Base-by-base conservation (phyloP, 345 rosid species). In the Syzygium jambos region DNA sequence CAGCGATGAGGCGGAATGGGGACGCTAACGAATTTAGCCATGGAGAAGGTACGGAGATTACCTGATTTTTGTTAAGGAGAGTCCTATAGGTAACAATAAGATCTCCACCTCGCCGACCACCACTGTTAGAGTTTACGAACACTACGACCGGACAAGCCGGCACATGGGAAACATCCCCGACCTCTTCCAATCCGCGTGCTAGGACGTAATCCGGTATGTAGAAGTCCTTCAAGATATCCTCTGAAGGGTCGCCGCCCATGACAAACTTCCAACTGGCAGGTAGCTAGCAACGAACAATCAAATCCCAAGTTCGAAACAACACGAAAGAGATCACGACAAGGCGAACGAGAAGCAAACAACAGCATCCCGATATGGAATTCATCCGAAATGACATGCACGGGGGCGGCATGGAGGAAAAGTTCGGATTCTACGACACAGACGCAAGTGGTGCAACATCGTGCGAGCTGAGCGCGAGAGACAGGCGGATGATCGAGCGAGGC, bases 51-150 rank as follows among this genome's bases (percentile, higher is more conserved):
- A 22, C 9, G 2, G 1, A 56, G 51, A 89, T 56, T 73, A 95
- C 96, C 95, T 94, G 97, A 83, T 92, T 93, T 83, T 90, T 23
- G 23, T 93, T 93, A 77, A 95, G 98, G 87, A 95, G 88, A 38
- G 92, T 73, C 38, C 93, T 93, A 52, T 91, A 95, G 11, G 94
- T 92, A n/a, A 86, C 25, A 56, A 95, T 93, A 88, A 95, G 95
- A 55, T 92, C 89, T 14, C 91, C 91, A 19, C 96, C 96, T 51
- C 92, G 90, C 91, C 92, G 95, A n/a, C 98, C 95, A 0, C 96
- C 96, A 49, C 98, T 95, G 90, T 87, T 94, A 65, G 96, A 90
- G 90, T 95, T 95, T 78, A 95, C 91, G 63, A 95, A 95, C 85
- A 93, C 96, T 51, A 95, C 84, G 86, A 94, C 95, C 5, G 98